Percentiles rank a stretch among this genome's conserved stretches.
Evolutionary conservation across 1,139 yeast genomes (phyloP).

Genomic region (Yamadazyma aaseri): DNA sequence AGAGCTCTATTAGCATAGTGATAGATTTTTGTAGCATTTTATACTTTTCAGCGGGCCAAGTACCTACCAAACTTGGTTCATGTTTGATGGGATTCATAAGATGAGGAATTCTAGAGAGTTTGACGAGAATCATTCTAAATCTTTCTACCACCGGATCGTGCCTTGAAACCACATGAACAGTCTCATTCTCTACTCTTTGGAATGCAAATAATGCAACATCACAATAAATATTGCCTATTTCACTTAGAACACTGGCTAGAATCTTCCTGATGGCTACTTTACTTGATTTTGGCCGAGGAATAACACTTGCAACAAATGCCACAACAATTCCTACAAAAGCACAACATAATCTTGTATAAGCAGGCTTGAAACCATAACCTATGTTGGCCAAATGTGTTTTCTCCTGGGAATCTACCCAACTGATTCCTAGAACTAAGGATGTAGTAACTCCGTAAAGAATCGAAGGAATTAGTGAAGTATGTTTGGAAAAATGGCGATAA

Average conservation of each 20-base stretch:
- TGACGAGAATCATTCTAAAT: slow-evolving; percentile 23
- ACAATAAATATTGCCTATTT: slow-evolving; percentile 32
- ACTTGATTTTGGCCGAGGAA: slow-evolving; percentile 34
- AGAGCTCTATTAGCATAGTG: slow-evolving; percentile 30
- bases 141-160: slow-evolving; percentile 26
- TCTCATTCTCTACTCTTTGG: slow-evolving; percentile 21
- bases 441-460: slow-evolving; percentile 30
- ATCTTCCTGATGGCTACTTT: slow-evolving; percentile 27
- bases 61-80: slow-evolving; percentile 32
- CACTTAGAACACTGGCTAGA: slow-evolving; percentile 24
- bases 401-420: slow-evolving; percentile 27
- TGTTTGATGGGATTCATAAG: slow-evolving; percentile 29
- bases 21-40: slow-evolving; percentile 23
- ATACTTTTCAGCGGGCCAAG: slow-evolving; percentile 36
- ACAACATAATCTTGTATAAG: slow-evolving; percentile 27
- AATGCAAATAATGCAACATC: slow-evolving; percentile 29
- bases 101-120: slow-evolving; percentile 22
- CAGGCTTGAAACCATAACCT: slow-evolving; percentile 19
- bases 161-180: slow-evolving; percentile 20
- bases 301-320: slow-evolving; percentile 30
- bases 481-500: slow-evolving; percentile 35
- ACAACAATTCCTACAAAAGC: slow-evolving; percentile 31
- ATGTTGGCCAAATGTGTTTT: slow-evolving; percentile 14
- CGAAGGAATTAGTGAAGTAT: slow-evolving; percentile 28
- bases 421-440: slow-evolving; percentile 35